A percentile compares a stretch with the other conserved stretches of the same genome.
These are phyloP conservation scores for Cercospora sojina DNA, from an alignment of 2,329 filamentous ascomycete species.

Conservation along the genomic window DNA sequence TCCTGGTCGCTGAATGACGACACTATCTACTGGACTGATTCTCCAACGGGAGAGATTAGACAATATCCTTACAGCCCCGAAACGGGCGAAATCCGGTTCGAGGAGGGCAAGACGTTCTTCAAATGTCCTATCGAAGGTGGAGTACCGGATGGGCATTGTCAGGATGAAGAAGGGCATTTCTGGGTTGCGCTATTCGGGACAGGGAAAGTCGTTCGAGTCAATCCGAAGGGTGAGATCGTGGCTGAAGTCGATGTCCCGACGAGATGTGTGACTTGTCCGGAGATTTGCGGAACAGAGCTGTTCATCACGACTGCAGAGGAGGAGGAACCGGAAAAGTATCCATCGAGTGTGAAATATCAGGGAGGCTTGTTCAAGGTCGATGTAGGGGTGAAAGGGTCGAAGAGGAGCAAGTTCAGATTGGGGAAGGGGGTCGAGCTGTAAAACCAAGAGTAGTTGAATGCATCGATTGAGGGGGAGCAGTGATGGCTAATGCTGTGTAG, in stretches of 20 bases:
- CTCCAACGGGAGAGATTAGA: conserved; percentile 67
- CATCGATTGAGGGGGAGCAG: background rate
- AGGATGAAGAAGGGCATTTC: conserved; percentile 80
- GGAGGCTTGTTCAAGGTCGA: conserved; percentile 75
- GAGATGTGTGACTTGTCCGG: conserved; percentile 74
- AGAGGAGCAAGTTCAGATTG: conserved; percentile 63
- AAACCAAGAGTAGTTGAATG: background rate
- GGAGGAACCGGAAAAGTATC: conserved; percentile 61
- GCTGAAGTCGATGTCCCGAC: conserved; percentile 77
- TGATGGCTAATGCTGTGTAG: no score
- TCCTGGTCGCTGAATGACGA: conserved; percentile 73
- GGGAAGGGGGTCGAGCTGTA: conserved; percentile 22
- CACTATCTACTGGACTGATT: conserved; percentile 82
- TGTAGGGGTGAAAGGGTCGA: conserved; percentile 68
- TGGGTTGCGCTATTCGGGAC: conserved; percentile 88
- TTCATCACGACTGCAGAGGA: conserved; percentile 79
- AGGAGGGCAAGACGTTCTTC: conserved; percentile 68
- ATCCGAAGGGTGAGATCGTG: conserved; percentile 65
- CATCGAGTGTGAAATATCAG: conserved; percentile 61
- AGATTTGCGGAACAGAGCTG: conserved; percentile 71
- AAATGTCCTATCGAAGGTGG: conserved; percentile 62
- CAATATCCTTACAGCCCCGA: conserved; percentile 69
- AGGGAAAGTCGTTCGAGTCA: conserved; percentile 71
- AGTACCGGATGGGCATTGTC: conserved; percentile 77
- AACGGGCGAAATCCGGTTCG: conserved; percentile 64